Base-by-base conservation (phyloP, 2,329 filamentous ascomycete genomes). In the Chaetoscypha palmicola region DNA sequence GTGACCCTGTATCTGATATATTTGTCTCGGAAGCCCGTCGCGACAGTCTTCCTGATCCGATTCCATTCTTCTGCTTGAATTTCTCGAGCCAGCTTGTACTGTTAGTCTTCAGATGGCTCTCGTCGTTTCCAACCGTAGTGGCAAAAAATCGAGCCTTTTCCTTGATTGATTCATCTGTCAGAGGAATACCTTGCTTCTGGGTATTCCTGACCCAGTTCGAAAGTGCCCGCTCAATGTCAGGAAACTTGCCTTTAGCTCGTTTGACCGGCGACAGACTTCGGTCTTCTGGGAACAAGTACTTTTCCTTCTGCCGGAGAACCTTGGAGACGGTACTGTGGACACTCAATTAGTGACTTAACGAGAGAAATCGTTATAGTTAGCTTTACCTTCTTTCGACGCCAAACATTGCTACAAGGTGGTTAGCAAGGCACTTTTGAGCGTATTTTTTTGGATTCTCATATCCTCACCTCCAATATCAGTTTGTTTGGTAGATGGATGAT, bases 341-440 rank as follows among this genome's bases (percentile, higher is more conserved):
- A 66, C 59, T 58, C 39, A n/a, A 54, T 38, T 45, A 44, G 58
- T 50, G 54, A 50, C 42, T 47, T 20, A 41, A 37, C 31, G 17
- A 41, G 4, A 46, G 20, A 10, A 38, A 38, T 32, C 20, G 30
- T 14, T 32, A 35, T 31, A 20, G 26, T n/a, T 24, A 16, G 39
- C 32, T 30, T 46, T 81, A 97, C 92, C 92, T 97, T 83, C 92
- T 74, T 69, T 98, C 92, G 41, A 98, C 92, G 26, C 90, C 91
- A 67, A 98, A 98, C 62, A 89, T 81, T 47, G 83, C 84, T 86
- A 55, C 24, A 43, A 32, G 37, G 67, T 51, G 70, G 66, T 63
- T 53, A 61, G 54, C 39, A 32, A 35, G 19, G n/a, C 14, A 39
- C 38, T 38, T 23, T 11, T 33, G 39, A 31, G 16, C 47, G 32